Percentiles rank a stretch among this genome's conserved stretches.
Conservation (phyloP, 179 eudicot species). For the Beta macrorhiza region DNA sequence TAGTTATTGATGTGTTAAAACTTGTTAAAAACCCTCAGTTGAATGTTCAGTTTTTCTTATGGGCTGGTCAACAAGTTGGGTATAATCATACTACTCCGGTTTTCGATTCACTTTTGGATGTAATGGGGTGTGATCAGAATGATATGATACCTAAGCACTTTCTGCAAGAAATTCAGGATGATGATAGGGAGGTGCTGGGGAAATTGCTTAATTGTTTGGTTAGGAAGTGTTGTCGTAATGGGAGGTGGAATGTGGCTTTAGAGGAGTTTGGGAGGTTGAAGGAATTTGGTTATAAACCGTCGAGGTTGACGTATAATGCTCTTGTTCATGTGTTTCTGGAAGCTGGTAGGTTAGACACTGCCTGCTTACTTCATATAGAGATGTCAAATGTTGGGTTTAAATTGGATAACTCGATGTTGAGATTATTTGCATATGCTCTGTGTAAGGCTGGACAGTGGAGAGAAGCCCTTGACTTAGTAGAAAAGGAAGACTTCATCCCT, state of each 20-base stretch:
- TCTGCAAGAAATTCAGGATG: slow-evolving; percentile 53
- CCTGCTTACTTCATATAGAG: slow-evolving; percentile 63
- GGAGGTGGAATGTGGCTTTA: slow-evolving; percentile 82
- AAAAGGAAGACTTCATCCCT: slow-evolving; percentile 63
- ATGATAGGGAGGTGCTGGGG: slow-evolving; percentile 62
- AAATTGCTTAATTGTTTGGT: slow-evolving; percentile 65
- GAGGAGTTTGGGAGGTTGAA: slow-evolving; percentile 92
- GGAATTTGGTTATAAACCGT: slow-evolving; percentile 75
- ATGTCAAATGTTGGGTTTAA: slow-evolving; percentile 51
- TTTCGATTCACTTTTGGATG: slow-evolving; percentile 59
- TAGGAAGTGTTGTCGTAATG: slow-evolving; percentile 58
- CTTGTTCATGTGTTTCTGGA: slow-evolving; percentile 64
- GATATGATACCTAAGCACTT: slow-evolving; percentile 44
- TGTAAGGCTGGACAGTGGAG: slow-evolving; percentile 79
- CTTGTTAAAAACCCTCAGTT: slow-evolving; percentile 54
- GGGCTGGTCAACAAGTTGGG: slow-evolving; percentile 92
- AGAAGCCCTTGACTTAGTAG: slow-evolving; percentile 69
- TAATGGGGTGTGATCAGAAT: slow-evolving; percentile 40
- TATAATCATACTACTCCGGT: slow-evolving; percentile 58
- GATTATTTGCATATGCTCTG: slow-evolving; percentile 47
- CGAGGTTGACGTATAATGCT: slow-evolving; percentile 59
- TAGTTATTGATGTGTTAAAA: slow-evolving; percentile 66
- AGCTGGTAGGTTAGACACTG: slow-evolving; percentile 62
- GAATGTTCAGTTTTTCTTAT: slow-evolving; percentile 70
- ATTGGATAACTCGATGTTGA: slow-evolving; percentile 54